Evolutionary conservation across 1,139 yeast species (phyloP).

Genomic region (Scheffersomyces illinoinensis): DNA sequence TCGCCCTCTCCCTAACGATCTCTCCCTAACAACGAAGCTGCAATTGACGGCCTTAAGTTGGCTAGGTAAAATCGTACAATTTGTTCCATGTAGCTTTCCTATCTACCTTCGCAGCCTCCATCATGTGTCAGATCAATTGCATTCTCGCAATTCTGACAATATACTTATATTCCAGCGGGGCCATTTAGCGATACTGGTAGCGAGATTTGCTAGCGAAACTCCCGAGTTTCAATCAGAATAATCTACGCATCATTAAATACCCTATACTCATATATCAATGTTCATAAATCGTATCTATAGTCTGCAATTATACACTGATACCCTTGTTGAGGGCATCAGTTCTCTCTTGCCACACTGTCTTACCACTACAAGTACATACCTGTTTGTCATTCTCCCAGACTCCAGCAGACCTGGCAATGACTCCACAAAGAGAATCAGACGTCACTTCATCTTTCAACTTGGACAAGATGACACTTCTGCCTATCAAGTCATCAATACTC

Average conservation of each 20-base stretch:
- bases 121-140: no score
- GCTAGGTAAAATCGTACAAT: background rate
- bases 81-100: background rate
- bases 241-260: no score
- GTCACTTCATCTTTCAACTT: constrained; percentile 38
- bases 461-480: constrained; percentile 73
- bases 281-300: background rate
- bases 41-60: background rate
- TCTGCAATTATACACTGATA: constrained; percentile 15
- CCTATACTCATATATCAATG: background rate
- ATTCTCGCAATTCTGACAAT: no score
- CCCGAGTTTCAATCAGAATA: no score
- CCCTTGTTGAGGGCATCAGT: constrained; percentile 67
- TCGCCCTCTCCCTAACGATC: background rate
- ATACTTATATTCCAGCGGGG: no score
- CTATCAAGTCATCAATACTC: constrained; percentile 66
- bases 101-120: no score
- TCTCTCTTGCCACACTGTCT: constrained; percentile 95
- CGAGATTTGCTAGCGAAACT: no score
- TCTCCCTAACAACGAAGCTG: background rate
- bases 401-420: constrained; percentile 95
- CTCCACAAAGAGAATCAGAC: constrained; percentile 66
- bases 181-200: no score
- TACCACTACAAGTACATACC: constrained; percentile 93
- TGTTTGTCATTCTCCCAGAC: constrained; percentile 94